Base-by-base conservation (phyloP, 2,329 filamentous ascomycete species). In the Fusarium hostae region DNA sequence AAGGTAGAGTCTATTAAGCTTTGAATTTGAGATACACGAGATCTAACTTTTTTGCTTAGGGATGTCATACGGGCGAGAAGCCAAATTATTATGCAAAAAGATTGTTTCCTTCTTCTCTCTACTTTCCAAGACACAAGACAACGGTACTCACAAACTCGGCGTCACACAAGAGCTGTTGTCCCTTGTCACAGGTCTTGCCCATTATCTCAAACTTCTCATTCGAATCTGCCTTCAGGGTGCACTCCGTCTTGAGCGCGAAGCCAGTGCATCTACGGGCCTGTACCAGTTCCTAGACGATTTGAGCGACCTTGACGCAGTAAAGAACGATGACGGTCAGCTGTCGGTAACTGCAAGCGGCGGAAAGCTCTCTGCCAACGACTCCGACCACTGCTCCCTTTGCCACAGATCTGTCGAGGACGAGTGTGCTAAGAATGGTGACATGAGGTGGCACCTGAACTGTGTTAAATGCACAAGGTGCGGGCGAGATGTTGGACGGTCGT, bases 1-100 rank as follows among this genome's bases (percentile, higher is more conserved):
- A 96, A 86, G 92, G 92, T 94, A 85, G 80, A 86, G 77, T 30
- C 22, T 30, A 41, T 34, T 20, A 24, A 54, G 54, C 26, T 22
- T 52, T 54, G 35, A 37, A 37, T 20, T 22, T 18, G 13, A 22
- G 18, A 40, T 37, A n/a, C 20, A 41, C 18, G 22, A 16, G 37
- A 32, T 52, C 75, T 77, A 60, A 77, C 63, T 48, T 40, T 43
- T 6, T 16, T 26, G 10, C 20, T 32, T 79, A 93, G 94, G 93
- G 70, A 87, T 99, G 68, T 94, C 94, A 13, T 99, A 98, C 79
- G 92, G 93, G 22, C 91, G 96, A 77, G 96, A 99, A 84, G 93
- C 96, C n/a, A 99, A 99, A 82, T 87, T 99, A 55, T 89, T 99
- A n/a, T 99, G 96, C 86, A 99, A 99, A 83, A 99, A 99, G 82